These are phyloP conservation scores for Moringa oleifera DNA, from an alignment of 345 rosid species.

Conservation along the genomic window DNA sequence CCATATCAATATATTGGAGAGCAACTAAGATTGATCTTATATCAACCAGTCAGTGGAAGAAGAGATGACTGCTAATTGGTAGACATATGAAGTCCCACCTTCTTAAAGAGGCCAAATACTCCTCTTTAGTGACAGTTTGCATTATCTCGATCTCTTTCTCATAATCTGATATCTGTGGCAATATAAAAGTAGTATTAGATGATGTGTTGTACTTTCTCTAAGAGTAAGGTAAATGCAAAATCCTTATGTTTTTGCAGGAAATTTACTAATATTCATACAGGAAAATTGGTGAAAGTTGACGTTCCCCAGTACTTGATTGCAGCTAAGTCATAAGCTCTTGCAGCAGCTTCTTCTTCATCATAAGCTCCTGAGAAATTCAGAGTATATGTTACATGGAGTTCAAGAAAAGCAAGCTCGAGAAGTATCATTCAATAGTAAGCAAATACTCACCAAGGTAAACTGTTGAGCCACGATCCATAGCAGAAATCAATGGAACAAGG, in stretches of 20 bases:
- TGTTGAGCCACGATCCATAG: constrained; percentile 23
- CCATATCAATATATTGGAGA: background rate
- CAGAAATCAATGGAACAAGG: constrained; percentile 12
- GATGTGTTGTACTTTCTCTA: background rate
- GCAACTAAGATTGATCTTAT: no score
- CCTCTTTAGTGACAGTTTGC: constrained; percentile 58
- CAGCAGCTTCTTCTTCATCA: constrained; percentile 71
- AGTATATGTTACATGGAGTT: background rate
- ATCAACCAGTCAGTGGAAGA: no score
- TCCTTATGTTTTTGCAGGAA: no score
- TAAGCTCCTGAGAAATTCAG: constrained; percentile 44
- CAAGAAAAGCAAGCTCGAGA: background rate
- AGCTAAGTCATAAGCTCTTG: constrained; percentile 67
- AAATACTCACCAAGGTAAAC: constrained; percentile 53
- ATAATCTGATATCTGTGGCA: constrained; percentile 44
- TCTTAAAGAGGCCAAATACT: constrained; percentile 57
- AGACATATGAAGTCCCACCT: constrained; percentile 29
- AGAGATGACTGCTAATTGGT: no score
- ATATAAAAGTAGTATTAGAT: background rate
- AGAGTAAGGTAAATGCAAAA: no score
- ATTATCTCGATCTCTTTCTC: constrained; percentile 52
- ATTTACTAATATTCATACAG: constrained; percentile 35
- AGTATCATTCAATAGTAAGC: no score
- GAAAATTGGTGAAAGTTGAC: constrained; percentile 58
- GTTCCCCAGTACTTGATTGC: constrained; percentile 67